phyloP scores from a whole-genome alignment of 345 rosid genomes.

The Laguncularia racemosa region DNA sequence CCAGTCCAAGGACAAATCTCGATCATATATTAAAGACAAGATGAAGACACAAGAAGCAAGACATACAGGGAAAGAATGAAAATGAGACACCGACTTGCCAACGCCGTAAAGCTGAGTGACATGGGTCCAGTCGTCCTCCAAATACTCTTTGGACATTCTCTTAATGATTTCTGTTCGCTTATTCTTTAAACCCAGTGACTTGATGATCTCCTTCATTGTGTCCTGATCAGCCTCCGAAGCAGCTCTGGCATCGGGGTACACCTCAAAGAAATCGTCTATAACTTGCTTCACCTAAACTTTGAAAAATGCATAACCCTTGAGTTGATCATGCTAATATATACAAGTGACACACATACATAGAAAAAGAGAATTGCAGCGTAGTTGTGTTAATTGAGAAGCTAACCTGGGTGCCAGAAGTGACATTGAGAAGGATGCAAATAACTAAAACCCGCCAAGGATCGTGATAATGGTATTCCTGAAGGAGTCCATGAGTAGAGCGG shows the following conservation, averaged over 20 bases:
- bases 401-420: constrained; percentile 53
- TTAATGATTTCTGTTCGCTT: constrained; percentile 54
- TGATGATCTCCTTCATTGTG: constrained; percentile 41
- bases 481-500: constrained; percentile 32
- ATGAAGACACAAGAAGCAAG: too few species aligned
- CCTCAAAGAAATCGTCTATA: constrained; percentile 36
- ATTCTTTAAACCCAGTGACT: constrained; percentile 45
- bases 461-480: constrained; percentile 51
- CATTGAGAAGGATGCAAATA: constrained; percentile 72
- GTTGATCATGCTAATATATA: too few species aligned
- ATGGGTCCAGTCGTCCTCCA: constrained; percentile 62
- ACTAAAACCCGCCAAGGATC: constrained; percentile 71
- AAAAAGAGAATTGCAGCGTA: too few species aligned
- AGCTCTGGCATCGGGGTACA: constrained; percentile 61
- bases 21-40: too few species aligned
- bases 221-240: constrained; percentile 33
- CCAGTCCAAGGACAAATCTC: background rate
- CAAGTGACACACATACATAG: too few species aligned
- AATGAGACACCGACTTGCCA: constrained; percentile 45
- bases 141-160: constrained; percentile 56
- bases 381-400: too few species aligned
- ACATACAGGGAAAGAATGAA: background rate
- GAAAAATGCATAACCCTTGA: background rate
- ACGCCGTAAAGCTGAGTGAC: constrained; percentile 72
- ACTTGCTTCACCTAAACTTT: constrained; percentile 35